Evolutionary conservation across 2,329 filamentous ascomycete genomes (phyloP), one percentile per base, ranked within the genome.

Genomic region (Camillea tinctor): DNA sequence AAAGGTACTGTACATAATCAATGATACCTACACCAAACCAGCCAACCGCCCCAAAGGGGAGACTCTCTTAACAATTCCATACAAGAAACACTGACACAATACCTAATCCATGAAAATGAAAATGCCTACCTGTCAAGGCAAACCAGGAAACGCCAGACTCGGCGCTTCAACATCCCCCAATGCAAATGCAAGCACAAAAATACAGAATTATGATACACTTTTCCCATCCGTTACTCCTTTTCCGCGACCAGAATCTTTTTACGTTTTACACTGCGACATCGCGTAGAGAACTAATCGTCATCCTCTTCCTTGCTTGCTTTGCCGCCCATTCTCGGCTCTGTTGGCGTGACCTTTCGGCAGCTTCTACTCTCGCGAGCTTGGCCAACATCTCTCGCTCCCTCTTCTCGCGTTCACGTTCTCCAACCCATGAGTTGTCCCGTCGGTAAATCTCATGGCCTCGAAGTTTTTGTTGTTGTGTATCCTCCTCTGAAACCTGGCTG

Each of bases 281-380:
- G 21, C 63, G 64, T n/a, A 69, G 20, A 2, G 71, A 72, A 44
- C 59, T 54, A 7, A 69, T 54, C 8, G 69, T 70, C 65, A 67
- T 66, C 36, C 69, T 74, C 68, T 78, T 81, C 19, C 72, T 75
- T 44, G 77, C 77, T 69, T 84, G 82, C 73, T 81, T 86, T 69
- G 87, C 84, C 11, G 85, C 85, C 85, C 86, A 88, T 66, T 87
- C 83, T 36, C 85, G 80, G 64, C 84, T 84, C 60, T 83, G 79
- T 69, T 80, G 77, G 57, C 86, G 80, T 57, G 84, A 85, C 67
- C 83, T 79, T 72, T 88, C 85, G 9, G 86, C 85, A 22, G 86
- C 86, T 67, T 86, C 78, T 66, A 86, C 81, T 51, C 86, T 78
- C 7, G 85, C 85, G 57, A 77, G 68, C 67, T 81, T 84, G 15